Base-by-base conservation (phyloP, 257 asterid genomes). In the Salvia hispanica region DNA sequence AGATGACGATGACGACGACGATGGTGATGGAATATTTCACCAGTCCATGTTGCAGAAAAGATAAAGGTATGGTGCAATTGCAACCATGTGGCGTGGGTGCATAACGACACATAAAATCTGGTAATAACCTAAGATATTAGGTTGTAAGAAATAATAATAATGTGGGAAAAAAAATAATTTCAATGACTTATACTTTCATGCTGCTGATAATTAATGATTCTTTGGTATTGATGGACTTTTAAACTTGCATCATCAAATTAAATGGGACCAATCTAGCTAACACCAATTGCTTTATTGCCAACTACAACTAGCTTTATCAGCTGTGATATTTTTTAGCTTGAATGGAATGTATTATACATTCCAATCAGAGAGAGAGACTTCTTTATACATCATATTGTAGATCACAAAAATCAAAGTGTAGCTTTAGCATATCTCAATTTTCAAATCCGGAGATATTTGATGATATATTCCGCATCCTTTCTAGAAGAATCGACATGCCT, bases 181-280 rank as follows among this genome's bases (percentile, higher is more conserved):
- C 59, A 71, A 65, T 70, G 68, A 63, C 74, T 16, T 61, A 51
- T 66, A 46, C 67, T 64, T 66, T 25, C 3, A 25, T 44, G 56
- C 53, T 72, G 53, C 57, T 67, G 76, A 53, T 69, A 77, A 61
- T 65, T 44, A 74, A 62, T 63, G 73, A 14, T 25, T 72, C 60
- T 37, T 66, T 52, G n/a, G 5, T 6, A 54, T 61, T 70, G 64
- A 64, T 78, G 76, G 76, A 69, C 64, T 77, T 77, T 77, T 70
- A 60, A 70, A 77, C 73, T 58, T 68, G 70, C 61, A 31, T 56
- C 61, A 31, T 56, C 61, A 56, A 56, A 72, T 13, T 34, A 44
- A 52, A 46, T n/a, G 75, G 95, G 92, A 82, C 95, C 92, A 79
- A 56, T 47, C 89, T 78, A 82, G 59, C 39, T 53, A 58, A 50